Evolutionary conservation across 2,329 filamentous ascomycete genomes (phyloP).

Genomic region (Plectosphaerella plurivora): DNA sequence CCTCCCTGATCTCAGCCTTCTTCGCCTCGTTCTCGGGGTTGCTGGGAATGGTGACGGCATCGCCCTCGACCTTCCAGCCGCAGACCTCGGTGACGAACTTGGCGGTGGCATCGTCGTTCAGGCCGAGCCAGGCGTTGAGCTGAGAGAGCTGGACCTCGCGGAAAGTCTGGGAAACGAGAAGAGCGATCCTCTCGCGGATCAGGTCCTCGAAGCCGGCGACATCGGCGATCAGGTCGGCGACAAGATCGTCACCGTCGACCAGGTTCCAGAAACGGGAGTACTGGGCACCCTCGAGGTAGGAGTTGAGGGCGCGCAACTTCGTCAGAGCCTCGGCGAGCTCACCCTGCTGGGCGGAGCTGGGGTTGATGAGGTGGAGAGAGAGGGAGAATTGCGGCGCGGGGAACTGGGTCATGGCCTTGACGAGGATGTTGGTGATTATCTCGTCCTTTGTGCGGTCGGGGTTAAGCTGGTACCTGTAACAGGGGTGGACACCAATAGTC

Average conservation of each 20-base stretch:
- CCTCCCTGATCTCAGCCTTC: slow-evolving; percentile 91
- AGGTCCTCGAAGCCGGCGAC: slow-evolving; percentile 93
- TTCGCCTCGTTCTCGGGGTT: slow-evolving; percentile 98
- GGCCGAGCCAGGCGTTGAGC: slow-evolving; percentile 71
- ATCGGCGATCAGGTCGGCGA: slow-evolving; percentile 91
- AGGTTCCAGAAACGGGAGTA: slow-evolving; percentile 93
- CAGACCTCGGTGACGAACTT: slow-evolving; percentile 83
- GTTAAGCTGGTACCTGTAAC: slow-evolving; percentile 93
- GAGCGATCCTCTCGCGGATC: slow-evolving; percentile 84
- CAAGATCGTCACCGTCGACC: slow-evolving; percentile 89
- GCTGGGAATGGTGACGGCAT: slow-evolving; percentile 69
- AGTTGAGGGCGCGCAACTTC: slow-evolving; percentile 81
- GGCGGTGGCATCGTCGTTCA: slow-evolving; percentile 61
- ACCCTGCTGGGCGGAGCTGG: slow-evolving; percentile 60
- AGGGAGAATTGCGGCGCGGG: slow-evolving; percentile 93
- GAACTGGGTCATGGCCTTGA: slow-evolving; percentile 97
- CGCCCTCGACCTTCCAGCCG: slow-evolving; percentile 71
- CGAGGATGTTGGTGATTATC: slow-evolving; percentile 97
- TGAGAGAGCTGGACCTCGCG: slow-evolving; percentile 65
- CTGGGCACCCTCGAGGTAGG: slow-evolving; percentile 82
- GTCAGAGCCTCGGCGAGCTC: slow-evolving; percentile 86
- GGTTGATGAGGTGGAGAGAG: slow-evolving; percentile 87
- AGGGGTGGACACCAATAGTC: slow-evolving; percentile 51
- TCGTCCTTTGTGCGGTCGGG: slow-evolving; percentile 96
- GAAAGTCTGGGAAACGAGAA: slow-evolving; percentile 77